phyloP scores from a whole-genome alignment of 1,284 basidiomycete species.

The Heliocybe sulcata region DNA sequence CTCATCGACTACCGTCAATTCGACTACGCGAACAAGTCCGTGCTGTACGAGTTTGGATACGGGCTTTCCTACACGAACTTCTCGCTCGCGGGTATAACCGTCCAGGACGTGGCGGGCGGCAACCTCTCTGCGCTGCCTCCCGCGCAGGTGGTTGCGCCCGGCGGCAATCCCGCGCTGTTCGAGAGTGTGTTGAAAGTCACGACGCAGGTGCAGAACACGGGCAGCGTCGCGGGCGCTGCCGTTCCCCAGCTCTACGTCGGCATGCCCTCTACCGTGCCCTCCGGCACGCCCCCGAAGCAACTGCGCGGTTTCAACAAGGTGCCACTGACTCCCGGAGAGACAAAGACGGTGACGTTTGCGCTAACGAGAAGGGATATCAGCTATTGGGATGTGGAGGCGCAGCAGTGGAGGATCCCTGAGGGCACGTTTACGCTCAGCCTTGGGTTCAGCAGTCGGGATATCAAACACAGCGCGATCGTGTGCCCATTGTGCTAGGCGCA shows the following conservation, averaged over 20 bases:
- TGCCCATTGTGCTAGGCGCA: not conserved
- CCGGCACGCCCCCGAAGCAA: constrained; percentile 27
- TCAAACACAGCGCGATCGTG: not conserved
- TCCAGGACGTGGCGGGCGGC: constrained; percentile 42
- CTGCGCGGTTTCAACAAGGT: constrained; percentile 44
- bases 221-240: constrained; percentile 39
- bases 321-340: constrained; percentile 31
- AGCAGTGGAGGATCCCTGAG: constrained; percentile 36
- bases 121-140: constrained; percentile 22
- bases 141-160: not conserved
- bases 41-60: constrained; percentile 62
- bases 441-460: constrained; percentile 46
- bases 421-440: constrained; percentile 37
- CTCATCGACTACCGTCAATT: constrained; percentile 32
- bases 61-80: constrained; percentile 67
- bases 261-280: constrained; percentile 33
- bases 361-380: constrained; percentile 35
- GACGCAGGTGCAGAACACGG: constrained; percentile 40
- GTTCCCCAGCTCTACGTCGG: constrained; percentile 41
- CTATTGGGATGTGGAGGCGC: constrained; percentile 34
- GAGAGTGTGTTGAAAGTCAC: constrained; percentile 34
- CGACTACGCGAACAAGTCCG: constrained; percentile 44
- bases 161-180: constrained; percentile 28
- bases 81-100: constrained; percentile 35
- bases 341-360: constrained; percentile 30